Evolutionary conservation across 139 green algal species (phyloP).

Genomic region (Zygnema cylindricum): DNA sequence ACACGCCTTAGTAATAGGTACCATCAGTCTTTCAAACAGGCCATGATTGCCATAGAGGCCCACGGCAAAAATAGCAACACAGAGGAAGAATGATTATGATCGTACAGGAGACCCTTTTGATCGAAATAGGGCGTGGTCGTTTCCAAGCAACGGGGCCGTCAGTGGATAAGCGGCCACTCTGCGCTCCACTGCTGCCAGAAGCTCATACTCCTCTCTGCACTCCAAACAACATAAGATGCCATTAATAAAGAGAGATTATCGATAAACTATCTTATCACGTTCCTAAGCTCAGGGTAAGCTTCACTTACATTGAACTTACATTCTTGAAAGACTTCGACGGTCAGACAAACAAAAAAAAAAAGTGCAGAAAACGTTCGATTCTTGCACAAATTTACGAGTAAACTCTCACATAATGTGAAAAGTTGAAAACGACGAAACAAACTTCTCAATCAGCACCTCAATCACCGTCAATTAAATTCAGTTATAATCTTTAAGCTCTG

Average conservation of each 20-base stretch:
- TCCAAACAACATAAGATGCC: not conserved
- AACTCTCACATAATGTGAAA: too few species aligned
- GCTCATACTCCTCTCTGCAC: slow-evolving; percentile 59
- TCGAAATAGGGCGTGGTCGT: slow-evolving; percentile 29
- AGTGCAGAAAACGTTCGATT: too few species aligned
- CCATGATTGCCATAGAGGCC: slow-evolving; percentile 3
- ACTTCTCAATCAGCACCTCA: too few species aligned
- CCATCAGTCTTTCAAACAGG: too few species aligned
- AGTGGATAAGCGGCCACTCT: slow-evolving; percentile 42
- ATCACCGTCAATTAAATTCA: too few species aligned
- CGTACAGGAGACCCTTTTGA: not conserved
- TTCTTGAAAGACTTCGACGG: too few species aligned
- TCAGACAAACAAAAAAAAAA: slow-evolving; percentile 17
- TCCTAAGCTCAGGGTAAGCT: too few species aligned
- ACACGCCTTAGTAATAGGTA: too few species aligned
- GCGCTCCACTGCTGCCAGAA: slow-evolving; percentile 34
- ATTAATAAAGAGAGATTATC: not conserved
- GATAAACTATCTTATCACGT: not conserved
- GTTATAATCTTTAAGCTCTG: too few species aligned
- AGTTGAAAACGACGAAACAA: too few species aligned
- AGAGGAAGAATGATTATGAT: slow-evolving; percentile 1
- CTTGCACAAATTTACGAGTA: too few species aligned
- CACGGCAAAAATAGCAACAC: not conserved
- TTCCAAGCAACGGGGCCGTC: slow-evolving; percentile 44
- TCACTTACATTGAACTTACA: too few species aligned